Evolutionary conservation across 2,329 filamentous ascomycete genomes (phyloP), one percentile per base, ranked within the genome.

Genomic region (Sclerotinia minor): DNA sequence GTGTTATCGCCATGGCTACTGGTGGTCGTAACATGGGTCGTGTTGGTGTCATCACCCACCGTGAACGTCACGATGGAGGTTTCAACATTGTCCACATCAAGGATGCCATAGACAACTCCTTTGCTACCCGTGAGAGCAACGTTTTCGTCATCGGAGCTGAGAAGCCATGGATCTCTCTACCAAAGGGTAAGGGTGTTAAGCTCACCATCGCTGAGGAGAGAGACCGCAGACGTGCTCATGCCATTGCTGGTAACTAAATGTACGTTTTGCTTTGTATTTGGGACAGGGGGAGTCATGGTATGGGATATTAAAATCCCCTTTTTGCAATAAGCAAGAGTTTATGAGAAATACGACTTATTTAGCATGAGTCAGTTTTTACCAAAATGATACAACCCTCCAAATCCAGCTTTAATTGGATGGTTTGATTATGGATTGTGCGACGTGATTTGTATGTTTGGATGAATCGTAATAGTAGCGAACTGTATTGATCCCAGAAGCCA

Each of bases 131-230:
- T 84, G 94, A 99, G 88, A 90, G 85, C 88, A 99, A 99, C 92
- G 94, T 99, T 79, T 99, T 99, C 86, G 90, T 99, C 86, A 97
- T 99, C 78, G 95, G 95, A 79, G 87, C 89, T 78, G 95, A 99
- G 80, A 98, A 98, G 91, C 94, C 95, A 80, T 99, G 95, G 95
- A 89, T 99, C 85, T 96, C 92, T 79, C 89, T 99, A 81, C 96
- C 95, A 83, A 99, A 98, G 92, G 95, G 95, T 86, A 97, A 97
- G 90, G 95, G 95, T 92, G 95, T 99, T 87, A 97, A 97, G 92
- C 92, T 98, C 83, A 89, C 91, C 81, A 98, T 99, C 80, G 93
- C 94, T 77, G 94, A 99, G 87, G 94, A 99, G 92, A 89, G 94
- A 87, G 94, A 99, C 85, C 94, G 94, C 83, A 92, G 94, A 81